These are phyloP conservation scores for Kwoniella botswanensis DNA, from an alignment of 768 basidiomycete genomes.

Conservation along the genomic window DNA sequence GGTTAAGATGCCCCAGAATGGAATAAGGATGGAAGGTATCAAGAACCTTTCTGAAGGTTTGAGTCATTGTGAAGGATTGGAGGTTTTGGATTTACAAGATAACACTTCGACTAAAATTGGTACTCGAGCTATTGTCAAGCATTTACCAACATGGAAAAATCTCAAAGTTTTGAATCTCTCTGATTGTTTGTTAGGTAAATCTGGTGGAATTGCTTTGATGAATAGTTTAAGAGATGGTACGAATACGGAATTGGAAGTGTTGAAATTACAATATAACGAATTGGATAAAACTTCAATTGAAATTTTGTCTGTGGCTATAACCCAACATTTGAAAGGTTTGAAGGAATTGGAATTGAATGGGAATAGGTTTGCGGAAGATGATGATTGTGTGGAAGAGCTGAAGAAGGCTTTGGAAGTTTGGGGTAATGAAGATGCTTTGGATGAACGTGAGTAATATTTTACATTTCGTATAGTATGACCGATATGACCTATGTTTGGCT, in stretches of 20 bases:
- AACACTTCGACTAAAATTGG: constrained; percentile 60
- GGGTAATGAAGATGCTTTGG: constrained; percentile 78
- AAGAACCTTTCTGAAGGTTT: constrained; percentile 77
- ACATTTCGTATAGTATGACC: background rate
- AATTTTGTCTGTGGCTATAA: constrained; percentile 71
- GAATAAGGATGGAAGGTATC: constrained; percentile 91
- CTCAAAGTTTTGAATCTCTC: constrained; percentile 84
- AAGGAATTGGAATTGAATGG: constrained; percentile 82
- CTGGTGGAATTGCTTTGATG: constrained; percentile 75
- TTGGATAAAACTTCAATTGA: constrained; percentile 72
- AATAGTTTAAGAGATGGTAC: constrained; percentile 70
- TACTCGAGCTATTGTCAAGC: constrained; percentile 67
- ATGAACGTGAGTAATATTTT: constrained; percentile 61
- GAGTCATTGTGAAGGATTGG: constrained; percentile 68
- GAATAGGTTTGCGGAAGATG: constrained; percentile 64
- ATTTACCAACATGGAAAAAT: constrained; percentile 71
- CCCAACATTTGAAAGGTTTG: constrained; percentile 66
- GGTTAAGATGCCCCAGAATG: constrained; percentile 96
- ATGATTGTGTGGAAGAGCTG: constrained; percentile 61
- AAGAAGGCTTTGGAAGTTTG: constrained; percentile 60
- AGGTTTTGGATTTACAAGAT: constrained; percentile 89
- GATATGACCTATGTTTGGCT: too few species aligned
- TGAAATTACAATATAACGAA: constrained; percentile 92
- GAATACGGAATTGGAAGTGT: constrained; percentile 72
- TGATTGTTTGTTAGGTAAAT: constrained; percentile 82